A percentile compares a stretch with the other conserved stretches of the same genome.
These are phyloP conservation scores for Aureobasidium lini DNA, from an alignment of 2,329 filamentous ascomycete genomes.

Conservation along the genomic window DNA sequence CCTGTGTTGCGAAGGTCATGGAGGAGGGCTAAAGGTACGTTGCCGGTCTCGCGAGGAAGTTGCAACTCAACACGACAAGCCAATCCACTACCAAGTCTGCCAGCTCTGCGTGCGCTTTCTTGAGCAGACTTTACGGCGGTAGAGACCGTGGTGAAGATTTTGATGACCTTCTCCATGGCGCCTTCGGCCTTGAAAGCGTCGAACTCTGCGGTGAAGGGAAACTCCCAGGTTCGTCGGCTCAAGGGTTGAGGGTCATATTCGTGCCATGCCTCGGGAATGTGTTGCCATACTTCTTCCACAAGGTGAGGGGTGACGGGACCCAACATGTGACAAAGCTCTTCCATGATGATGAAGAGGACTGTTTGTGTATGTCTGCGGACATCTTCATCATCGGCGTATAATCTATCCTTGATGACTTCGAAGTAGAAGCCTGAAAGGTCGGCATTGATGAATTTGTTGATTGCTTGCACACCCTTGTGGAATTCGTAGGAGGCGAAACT, in stretches of 20 bases:
- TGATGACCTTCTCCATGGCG: slow-evolving; percentile 36
- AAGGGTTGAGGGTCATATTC: slow-evolving; percentile 23
- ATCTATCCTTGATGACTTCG: slow-evolving; percentile 80
- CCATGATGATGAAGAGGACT: slow-evolving; percentile 55
- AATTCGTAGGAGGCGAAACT: slow-evolving; percentile 71
- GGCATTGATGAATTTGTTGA: slow-evolving; percentile 74
- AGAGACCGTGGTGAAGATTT: slow-evolving; percentile 43
- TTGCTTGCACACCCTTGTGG: slow-evolving; percentile 61
- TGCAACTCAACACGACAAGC: slow-evolving; percentile 62
- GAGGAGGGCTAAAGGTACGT: slow-evolving; percentile 6
- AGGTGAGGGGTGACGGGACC: slow-evolving; percentile 74
- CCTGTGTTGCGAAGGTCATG: slow-evolving; percentile 17
- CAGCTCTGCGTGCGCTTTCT: slow-evolving; percentile 63
- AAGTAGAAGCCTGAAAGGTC: slow-evolving; percentile 92
- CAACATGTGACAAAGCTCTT: slow-evolving; percentile 68
- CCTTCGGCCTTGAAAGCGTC: slow-evolving; percentile 7
- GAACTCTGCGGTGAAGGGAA: slow-evolving; percentile 18
- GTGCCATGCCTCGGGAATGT: slow-evolving; percentile 58
- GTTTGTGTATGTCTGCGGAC: slow-evolving; percentile 53
- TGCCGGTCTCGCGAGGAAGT: slow-evolving; percentile 16
- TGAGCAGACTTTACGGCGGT: slow-evolving; percentile 65
- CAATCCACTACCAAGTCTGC: slow-evolving; percentile 71
- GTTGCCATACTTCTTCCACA: slow-evolving; percentile 81
- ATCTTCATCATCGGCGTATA: slow-evolving; percentile 73
- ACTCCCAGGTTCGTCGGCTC: slow-evolving; percentile 20